Evolutionary conservation across 1,284 basidiomycete genomes (phyloP).

Genomic region (Apiotrichum domesticum): DNA sequence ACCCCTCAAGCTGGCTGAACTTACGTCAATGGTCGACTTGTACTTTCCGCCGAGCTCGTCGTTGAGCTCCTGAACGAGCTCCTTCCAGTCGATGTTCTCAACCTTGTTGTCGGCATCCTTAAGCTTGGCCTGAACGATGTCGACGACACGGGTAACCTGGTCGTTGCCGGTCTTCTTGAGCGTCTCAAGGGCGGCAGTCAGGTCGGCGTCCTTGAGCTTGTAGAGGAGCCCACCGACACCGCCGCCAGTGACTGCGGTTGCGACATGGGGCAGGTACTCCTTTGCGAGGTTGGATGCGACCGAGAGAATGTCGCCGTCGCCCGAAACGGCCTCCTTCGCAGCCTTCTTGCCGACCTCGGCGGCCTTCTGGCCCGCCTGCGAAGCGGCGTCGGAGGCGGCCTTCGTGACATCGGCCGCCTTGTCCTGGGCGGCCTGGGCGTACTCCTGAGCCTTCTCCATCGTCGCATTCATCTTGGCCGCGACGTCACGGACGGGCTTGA

Average conservation of each 20-base stretch:
- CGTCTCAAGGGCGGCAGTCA: conserved; percentile 34
- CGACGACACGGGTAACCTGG: conserved; percentile 38
- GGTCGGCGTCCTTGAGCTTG: conserved; percentile 37
- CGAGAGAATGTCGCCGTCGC: conserved; percentile 1
- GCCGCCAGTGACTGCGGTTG: conserved; percentile 14
- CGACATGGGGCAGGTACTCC: conserved; percentile 30
- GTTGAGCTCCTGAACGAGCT: conserved; percentile 32
- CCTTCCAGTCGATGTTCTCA: conserved; percentile 42
- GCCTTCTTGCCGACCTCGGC: background rate
- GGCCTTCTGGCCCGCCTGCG: conserved; percentile 5
- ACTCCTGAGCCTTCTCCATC: conserved; percentile 1
- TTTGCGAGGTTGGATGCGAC: conserved; percentile 22
- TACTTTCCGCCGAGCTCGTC: conserved; percentile 35
- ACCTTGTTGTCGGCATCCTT: conserved; percentile 41
- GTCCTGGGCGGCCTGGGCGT: background rate
- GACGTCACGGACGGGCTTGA: conserved; percentile 43
- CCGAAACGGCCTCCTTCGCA: conserved; percentile 1
- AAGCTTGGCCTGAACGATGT: conserved; percentile 38
- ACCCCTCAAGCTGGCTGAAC: background rate
- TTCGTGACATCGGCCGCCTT: background rate
- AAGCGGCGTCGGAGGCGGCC: background rate
- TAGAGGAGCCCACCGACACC: conserved; percentile 34
- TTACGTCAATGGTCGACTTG: conserved; percentile 36
- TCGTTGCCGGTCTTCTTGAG: conserved; percentile 43
- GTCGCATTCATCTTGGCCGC: conserved; percentile 18